Conservation (phyloP, 495 filamentous ascomycete genomes). For the Tuber calosporum region DNA sequence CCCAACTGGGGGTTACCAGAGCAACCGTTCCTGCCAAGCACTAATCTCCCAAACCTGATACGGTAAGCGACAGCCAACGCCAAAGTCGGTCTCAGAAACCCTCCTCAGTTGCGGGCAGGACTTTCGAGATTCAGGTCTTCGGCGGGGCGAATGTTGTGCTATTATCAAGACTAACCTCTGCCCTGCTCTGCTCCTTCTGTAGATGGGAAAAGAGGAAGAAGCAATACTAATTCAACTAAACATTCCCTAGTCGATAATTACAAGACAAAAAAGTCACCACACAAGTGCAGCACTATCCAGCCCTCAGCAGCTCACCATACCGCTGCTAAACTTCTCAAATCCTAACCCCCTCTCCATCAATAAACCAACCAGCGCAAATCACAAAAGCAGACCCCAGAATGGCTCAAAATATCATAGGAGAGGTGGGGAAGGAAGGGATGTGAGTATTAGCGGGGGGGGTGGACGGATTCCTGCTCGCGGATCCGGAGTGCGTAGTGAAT, state of each 20-base stretch:
- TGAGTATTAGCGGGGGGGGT: neutral
- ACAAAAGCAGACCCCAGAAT: neutral
- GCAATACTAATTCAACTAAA: too few species aligned
- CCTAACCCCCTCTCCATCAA: neutral
- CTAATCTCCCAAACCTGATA: neutral
- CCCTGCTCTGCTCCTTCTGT: neutral
- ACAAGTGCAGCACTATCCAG: too few species aligned
- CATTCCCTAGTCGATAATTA: neutral
- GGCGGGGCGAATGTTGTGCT: neutral
- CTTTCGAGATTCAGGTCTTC: neutral
- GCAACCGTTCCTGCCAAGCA: constrained; percentile 13
- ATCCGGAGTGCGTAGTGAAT: neutral
- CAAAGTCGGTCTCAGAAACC: neutral
- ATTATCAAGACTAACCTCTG: too few species aligned
- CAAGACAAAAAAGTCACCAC: neutral
- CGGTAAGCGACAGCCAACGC: neutral
- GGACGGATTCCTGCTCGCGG: neutral
- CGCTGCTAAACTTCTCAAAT: neutral
- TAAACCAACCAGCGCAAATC: neutral
- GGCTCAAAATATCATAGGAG: neutral
- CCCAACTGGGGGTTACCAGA: neutral
- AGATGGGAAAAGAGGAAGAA: neutral
- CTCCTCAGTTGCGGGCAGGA: neutral
- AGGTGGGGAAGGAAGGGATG: neutral
- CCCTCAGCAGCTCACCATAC: neutral